Percentiles rank a stretch among this genome's conserved stretches.
phyloP scores from a whole-genome alignment of 306 rosid genomes.

The Lathyrus sativus region DNA sequence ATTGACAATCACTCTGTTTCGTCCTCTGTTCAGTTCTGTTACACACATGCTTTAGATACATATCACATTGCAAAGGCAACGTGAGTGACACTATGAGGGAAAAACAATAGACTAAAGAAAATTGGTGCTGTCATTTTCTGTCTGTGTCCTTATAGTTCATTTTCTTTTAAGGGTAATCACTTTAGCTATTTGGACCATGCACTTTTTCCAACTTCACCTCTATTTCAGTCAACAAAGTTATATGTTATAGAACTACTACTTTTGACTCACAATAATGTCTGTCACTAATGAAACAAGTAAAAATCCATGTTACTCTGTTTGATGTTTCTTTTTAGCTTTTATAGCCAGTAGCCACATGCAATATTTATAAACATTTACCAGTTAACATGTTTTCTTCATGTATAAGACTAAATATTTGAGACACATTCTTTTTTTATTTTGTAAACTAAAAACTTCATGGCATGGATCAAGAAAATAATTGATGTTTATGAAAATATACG shows the following conservation, averaged over 20 bases:
- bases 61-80: constrained; percentile 22
- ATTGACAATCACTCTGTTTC: constrained; percentile 9
- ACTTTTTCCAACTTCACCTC: constrained; percentile 32
- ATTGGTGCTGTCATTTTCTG: constrained; percentile 41
- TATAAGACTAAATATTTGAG: background rate
- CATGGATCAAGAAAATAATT: background rate
- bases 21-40: background rate
- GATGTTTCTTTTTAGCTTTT: background rate
- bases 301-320: background rate
- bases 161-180: constrained; percentile 30
- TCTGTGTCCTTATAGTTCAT: constrained; percentile 30
- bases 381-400: background rate
- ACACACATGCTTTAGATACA: constrained; percentile 5
- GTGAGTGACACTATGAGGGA: background rate
- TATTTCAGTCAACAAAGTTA: constrained; percentile 42
- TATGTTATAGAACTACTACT: constrained; percentile 35
- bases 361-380: background rate
- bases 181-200: constrained; percentile 35
- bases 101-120: constrained; percentile 28
- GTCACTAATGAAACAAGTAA: constrained; percentile 3
- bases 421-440: background rate
- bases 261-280: constrained; percentile 35
- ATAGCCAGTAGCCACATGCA: background rate
- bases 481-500: background rate
- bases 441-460: background rate